Percentiles rank a stretch among this genome's conserved stretches.
These are phyloP conservation scores for Carex cristatella DNA, from an alignment of 176 grass and related monocot species.

Conservation along the genomic window DNA sequence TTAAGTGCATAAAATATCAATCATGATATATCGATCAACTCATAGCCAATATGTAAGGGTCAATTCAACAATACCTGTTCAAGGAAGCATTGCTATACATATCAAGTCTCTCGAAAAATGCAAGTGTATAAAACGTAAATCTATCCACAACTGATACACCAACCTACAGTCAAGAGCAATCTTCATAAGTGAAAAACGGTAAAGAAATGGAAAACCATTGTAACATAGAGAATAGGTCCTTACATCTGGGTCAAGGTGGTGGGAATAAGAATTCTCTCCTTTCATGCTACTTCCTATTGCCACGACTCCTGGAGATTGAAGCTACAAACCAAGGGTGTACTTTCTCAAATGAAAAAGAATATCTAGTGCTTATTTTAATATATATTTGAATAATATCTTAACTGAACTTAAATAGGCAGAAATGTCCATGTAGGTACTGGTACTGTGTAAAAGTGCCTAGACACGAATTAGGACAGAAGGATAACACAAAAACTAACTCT, in stretches of 20 bases:
- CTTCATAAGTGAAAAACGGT: not conserved
- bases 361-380: not conserved
- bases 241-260: slow-evolving; percentile 97
- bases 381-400: not conserved
- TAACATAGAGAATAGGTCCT: slow-evolving; percentile 29
- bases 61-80: slow-evolving; percentile 53
- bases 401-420: not conserved
- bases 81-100: slow-evolving; percentile 99
- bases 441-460: not conserved
- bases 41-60: not conserved
- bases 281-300: slow-evolving; percentile 95
- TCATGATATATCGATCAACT: not conserved
- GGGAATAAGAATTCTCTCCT: slow-evolving; percentile 99
- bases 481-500: not conserved
- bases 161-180: slow-evolving; percentile 50
- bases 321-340: slow-evolving; percentile 31
- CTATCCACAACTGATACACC: slow-evolving; percentile 99
- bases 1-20: not conserved
- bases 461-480: not conserved
- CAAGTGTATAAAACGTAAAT: slow-evolving; percentile 95
- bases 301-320: slow-evolving; percentile 95
- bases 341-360: not conserved
- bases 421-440: not conserved
- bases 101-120: slow-evolving; percentile 96
- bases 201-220: not conserved